Conservation (phyloP, 305 asterid species). For the Solanum hybrid region DNA sequence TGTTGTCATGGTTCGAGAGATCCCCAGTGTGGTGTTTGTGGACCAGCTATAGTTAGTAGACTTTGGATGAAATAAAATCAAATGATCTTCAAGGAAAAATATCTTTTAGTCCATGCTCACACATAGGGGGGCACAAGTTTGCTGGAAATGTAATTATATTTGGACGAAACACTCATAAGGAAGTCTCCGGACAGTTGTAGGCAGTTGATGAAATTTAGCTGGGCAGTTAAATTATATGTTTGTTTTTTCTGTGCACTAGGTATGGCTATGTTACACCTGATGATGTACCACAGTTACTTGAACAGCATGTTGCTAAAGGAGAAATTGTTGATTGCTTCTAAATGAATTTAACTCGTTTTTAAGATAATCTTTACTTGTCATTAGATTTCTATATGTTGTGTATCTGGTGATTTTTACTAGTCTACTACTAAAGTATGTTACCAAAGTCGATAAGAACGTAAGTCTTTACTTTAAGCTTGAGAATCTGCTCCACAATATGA, state of each 20-base stretch:
- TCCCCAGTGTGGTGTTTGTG: slow-evolving; percentile 80
- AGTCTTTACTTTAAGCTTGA: no score
- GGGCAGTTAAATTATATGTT: slow-evolving; percentile 7
- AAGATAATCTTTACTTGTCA: background rate
- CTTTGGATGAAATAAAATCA: slow-evolving; percentile 59
- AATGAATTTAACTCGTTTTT: background rate
- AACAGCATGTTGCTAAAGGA: slow-evolving; percentile 70
- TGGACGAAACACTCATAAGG: slow-evolving; percentile 52
- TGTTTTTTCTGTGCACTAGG: slow-evolving; percentile 39
- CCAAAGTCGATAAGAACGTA: no score
- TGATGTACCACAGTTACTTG: slow-evolving; percentile 70
- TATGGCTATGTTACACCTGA: slow-evolving; percentile 95
- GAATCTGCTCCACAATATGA: no score
- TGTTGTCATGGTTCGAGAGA: slow-evolving; percentile 91
- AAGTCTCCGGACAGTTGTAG: slow-evolving; percentile 54
- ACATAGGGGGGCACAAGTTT: slow-evolving; percentile 83
- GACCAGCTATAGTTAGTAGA: slow-evolving; percentile 61
- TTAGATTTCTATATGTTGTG: no score
- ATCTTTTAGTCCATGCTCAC: slow-evolving; percentile 82
- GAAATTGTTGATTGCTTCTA: slow-evolving; percentile 51
- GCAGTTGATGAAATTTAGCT: slow-evolving; percentile 3
- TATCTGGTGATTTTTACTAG: no score
- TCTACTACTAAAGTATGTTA: no score
- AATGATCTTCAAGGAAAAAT: slow-evolving; percentile 63
- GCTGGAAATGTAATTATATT: slow-evolving; percentile 83